Evolutionary conservation across 192 early-diverging fungal genomes (phyloP).

Genomic region (Pilaira anomala): DNA sequence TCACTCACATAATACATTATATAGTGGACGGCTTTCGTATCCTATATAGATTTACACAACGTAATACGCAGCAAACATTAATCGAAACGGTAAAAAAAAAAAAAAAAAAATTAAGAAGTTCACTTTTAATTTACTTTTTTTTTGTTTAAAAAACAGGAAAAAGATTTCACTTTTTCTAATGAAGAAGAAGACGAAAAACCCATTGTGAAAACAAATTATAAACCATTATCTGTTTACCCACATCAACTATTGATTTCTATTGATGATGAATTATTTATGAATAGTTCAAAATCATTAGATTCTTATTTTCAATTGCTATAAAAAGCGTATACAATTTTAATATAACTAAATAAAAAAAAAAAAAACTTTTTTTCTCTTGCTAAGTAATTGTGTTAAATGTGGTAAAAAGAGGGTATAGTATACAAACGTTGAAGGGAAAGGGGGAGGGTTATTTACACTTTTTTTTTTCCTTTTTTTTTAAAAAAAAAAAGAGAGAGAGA

Average conservation of each 20-base stretch:
- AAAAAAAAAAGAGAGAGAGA: too few species aligned
- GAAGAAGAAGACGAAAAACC: slow-evolving; percentile 6
- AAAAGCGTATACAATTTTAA: background rate
- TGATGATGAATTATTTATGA: background rate
- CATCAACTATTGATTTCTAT: slow-evolving; percentile 2
- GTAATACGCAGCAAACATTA: background rate
- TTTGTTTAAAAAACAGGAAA: background rate
- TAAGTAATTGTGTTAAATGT: too few species aligned
- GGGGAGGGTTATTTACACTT: slow-evolving; percentile 2
- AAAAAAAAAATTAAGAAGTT: too few species aligned
- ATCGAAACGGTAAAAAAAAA: background rate
- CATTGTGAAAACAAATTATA: background rate
- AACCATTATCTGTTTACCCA: slow-evolving; percentile 1
- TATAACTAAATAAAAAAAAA: background rate
- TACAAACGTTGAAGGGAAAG: too few species aligned
- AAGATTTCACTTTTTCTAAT: background rate
- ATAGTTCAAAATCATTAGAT: background rate
- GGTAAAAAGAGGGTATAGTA: slow-evolving; percentile 1
- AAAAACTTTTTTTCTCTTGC: background rate
- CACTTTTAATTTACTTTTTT: background rate
- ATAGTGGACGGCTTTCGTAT: slow-evolving; percentile 8
- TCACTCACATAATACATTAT: too few species aligned
- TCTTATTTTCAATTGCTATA: background rate
- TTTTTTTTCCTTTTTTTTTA: too few species aligned
- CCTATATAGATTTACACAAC: background rate